These are phyloP conservation scores for Paracoccidioides brasiliensis DNA, from an alignment of 2,329 filamentous ascomycete genomes.

Conservation along the genomic window DNA sequence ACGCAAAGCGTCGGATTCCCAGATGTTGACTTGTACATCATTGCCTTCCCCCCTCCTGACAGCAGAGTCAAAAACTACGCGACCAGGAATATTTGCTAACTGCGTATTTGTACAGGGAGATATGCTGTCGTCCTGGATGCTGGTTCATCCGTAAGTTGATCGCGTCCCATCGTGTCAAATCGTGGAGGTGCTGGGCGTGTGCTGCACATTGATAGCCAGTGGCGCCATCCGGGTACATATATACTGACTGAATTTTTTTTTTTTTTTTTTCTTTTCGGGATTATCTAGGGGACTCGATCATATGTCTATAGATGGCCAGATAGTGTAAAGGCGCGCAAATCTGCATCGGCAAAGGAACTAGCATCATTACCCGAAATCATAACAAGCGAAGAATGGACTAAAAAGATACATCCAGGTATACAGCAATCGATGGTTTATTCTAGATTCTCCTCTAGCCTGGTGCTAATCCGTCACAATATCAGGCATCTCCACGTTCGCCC, in stretches of 20 bases:
- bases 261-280: constrained; percentile 7
- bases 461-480: neutral
- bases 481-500: constrained; percentile 76
- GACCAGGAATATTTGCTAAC: constrained; percentile 10
- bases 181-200: neutral
- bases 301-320: constrained; percentile 93
- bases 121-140: constrained; percentile 96
- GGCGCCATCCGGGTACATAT: too few species aligned
- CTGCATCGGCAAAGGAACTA: constrained; percentile 45
- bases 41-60: neutral
- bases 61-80: neutral
- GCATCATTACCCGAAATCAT: constrained; percentile 64
- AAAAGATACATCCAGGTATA: constrained; percentile 80
- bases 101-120: constrained; percentile 34
- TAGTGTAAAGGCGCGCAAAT: constrained; percentile 51
- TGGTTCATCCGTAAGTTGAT: constrained; percentile 60
- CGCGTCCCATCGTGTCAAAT: neutral
- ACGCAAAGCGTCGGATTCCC: constrained; percentile 10
- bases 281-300: constrained; percentile 60
- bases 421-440: neutral
- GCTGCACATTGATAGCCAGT: too few species aligned
- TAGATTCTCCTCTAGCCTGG: too few species aligned
- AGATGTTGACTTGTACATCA: constrained; percentile 32
- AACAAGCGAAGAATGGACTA: constrained; percentile 76
- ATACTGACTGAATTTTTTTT: constrained; percentile 4